Evolutionary conservation across 441 rosid genomes (phyloP).

Genomic region (Rhodomyrtus psidioides): DNA sequence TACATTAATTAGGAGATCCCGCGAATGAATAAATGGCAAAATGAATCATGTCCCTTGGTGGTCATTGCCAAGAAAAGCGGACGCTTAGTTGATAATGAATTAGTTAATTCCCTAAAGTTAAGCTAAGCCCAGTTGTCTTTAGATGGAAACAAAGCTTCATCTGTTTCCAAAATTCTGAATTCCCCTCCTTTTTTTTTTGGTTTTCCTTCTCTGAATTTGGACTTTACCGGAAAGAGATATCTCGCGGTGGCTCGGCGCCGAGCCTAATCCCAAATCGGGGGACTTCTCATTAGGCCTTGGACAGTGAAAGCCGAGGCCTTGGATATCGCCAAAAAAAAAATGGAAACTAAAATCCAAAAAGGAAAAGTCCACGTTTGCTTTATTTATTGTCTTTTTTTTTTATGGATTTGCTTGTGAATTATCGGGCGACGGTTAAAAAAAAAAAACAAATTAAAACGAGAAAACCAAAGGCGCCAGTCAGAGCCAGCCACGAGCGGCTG

Average conservation of each 20-base stretch:
- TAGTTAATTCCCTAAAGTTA: background rate
- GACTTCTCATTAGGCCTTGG: background rate
- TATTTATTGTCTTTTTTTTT: background rate
- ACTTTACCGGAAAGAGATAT: background rate
- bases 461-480: background rate
- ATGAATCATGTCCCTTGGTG: background rate
- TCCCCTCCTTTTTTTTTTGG: background rate
- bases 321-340: background rate
- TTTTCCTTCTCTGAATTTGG: background rate
- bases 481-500: slow-evolving; percentile 49
- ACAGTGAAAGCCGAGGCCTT: background rate
- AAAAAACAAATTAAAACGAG: background rate
- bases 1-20: too few relatives aligned
- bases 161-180: background rate
- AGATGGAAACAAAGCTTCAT: background rate
- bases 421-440: background rate
- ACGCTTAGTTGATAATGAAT: background rate
- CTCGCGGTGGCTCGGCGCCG: background rate
- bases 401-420: background rate
- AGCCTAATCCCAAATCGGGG: background rate
- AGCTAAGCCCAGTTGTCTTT: background rate
- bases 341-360: background rate
- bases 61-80: background rate
- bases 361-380: background rate
- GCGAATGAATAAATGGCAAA: too few relatives aligned